Evolutionary conservation across 306 rosid species (phyloP), one percentile per base, ranked within the genome.

Genomic region (Glycine tomentella): DNA sequence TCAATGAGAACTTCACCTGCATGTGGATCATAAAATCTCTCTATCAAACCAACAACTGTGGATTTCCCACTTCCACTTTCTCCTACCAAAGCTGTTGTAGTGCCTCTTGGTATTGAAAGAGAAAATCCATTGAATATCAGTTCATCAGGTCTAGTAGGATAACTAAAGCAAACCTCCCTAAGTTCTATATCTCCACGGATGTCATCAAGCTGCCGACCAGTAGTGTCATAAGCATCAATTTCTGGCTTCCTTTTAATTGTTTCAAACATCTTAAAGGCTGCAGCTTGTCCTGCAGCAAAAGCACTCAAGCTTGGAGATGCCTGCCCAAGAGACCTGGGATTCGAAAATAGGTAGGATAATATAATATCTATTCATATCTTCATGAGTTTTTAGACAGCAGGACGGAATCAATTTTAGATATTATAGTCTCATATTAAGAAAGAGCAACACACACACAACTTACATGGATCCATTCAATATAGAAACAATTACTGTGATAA

Each of bases 11-110:
- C 89, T 82, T 91, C 88, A 56, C 98, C 97, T 9, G 86, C 73
- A 16, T 72, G 89, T 6, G 98, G 98, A 76, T 94, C 98, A 83
- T 94, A 94, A 80, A 90, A 94, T 84, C 98, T 88, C 90, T 94
- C 97, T n/a, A 94, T 86, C 89, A 94, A 84, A 84, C 94, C 88
- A 76, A 92, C 81, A 11, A 94, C 92, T 2, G 98, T 92, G 10
- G 98, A 92, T 69, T 94, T 94, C 5, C 98, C 98, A 79, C 98
- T 91, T 15, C 97, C 98, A 63, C 98, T 94, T 65, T 94, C 88
- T 40, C 98, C 98, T 38, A 94, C 97, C 86, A 94, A 85, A 77
- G 98, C 97, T 52, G 87, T 86, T 14, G 88, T 89, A 45, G 83
- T 70, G 12, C 95, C 95, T 7, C 91, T 86, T 7, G 89, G 88